Evolutionary conservation across 2,329 filamentous ascomycete species (phyloP).

Genomic region (Sclerotiophoma versabilis): DNA sequence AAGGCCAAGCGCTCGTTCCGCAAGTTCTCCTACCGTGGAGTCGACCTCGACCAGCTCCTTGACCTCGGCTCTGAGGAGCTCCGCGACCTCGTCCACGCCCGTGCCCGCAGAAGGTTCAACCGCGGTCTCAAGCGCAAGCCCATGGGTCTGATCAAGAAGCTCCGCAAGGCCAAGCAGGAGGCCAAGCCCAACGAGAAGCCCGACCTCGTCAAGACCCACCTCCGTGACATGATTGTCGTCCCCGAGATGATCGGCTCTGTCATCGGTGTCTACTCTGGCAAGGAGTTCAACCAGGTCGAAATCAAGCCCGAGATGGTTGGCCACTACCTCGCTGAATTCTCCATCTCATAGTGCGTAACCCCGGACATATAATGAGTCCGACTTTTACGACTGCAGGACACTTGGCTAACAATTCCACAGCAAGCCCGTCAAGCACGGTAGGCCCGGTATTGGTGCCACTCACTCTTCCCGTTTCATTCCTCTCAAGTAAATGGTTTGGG

Average conservation of each 20-base stretch:
- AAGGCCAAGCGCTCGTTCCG: slow-evolving; percentile 99
- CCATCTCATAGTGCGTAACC: slow-evolving; percentile 93
- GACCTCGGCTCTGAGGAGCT: slow-evolving; percentile 98
- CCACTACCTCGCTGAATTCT: slow-evolving; percentile 99
- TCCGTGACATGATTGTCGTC: slow-evolving; percentile 99
- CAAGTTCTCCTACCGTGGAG: slow-evolving; percentile 99
- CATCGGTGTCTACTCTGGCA: slow-evolving; percentile 99
- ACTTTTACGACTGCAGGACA: background rate
- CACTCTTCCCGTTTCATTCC: slow-evolving; percentile 99
- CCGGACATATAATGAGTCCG: background rate
- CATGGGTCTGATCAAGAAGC: slow-evolving; percentile 99
- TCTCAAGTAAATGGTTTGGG: slow-evolving; percentile 78
- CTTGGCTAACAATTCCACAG: slow-evolving; percentile 62
- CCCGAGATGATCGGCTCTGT: slow-evolving; percentile 99
- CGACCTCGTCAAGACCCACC: slow-evolving; percentile 98
- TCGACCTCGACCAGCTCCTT: slow-evolving; percentile 99
- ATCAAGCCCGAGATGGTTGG: slow-evolving; percentile 99
- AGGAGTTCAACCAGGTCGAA: slow-evolving; percentile 99
- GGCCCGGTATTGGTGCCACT: slow-evolving; percentile 99
- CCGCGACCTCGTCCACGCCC: slow-evolving; percentile 98
- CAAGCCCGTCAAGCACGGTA: slow-evolving; percentile 99
- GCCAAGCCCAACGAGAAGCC: slow-evolving; percentile 94
- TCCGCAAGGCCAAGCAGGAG: slow-evolving; percentile 78
- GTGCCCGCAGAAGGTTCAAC: slow-evolving; percentile 98
- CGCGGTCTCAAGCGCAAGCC: slow-evolving; percentile 99